Conservation (phyloP, 371 early-diverging fungal genomes). For the Amoeboaphelidium occidentale region DNA sequence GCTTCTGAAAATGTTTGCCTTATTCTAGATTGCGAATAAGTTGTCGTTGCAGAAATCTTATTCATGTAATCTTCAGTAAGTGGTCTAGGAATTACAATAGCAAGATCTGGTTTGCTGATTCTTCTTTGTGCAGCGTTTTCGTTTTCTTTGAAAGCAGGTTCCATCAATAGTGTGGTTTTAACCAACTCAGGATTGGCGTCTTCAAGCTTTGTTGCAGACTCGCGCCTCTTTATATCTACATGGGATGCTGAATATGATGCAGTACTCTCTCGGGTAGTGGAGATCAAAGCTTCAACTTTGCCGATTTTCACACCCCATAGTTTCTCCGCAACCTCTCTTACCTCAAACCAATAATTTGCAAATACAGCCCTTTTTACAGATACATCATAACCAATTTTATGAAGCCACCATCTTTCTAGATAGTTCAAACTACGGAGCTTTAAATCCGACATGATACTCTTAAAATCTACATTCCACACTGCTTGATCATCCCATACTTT, state of each 20-base stretch:
- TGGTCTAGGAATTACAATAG: no score
- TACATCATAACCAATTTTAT: slow-evolving; percentile 28
- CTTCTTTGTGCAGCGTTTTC: no score
- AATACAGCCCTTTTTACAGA: slow-evolving; percentile 27
- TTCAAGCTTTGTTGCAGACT: no score
- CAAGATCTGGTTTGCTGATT: no score
- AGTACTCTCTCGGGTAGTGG: no score
- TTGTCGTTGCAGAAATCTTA: background rate
- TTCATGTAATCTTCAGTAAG: background rate
- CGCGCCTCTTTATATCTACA: no score
- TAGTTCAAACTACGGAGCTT: slow-evolving; percentile 11
- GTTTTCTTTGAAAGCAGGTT: no score
- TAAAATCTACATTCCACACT: slow-evolving; percentile 54
- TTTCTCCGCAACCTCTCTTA: slow-evolving; percentile 15
- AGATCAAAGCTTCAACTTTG: no score
- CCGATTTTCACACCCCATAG: background rate
- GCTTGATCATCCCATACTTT: slow-evolving; percentile 77
- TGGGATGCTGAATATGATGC: no score
- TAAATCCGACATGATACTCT: background rate
- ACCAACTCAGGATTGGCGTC: no score
- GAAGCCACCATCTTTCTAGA: slow-evolving; percentile 30
- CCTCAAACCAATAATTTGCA: slow-evolving; percentile 27
- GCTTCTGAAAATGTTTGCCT: background rate
- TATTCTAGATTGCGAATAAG: background rate
- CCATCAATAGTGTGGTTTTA: no score